Evolutionary conservation across 805 yeast species (phyloP), one percentile per base, ranked within the genome.

Genomic region (Kregervanrija fluxuum): DNA sequence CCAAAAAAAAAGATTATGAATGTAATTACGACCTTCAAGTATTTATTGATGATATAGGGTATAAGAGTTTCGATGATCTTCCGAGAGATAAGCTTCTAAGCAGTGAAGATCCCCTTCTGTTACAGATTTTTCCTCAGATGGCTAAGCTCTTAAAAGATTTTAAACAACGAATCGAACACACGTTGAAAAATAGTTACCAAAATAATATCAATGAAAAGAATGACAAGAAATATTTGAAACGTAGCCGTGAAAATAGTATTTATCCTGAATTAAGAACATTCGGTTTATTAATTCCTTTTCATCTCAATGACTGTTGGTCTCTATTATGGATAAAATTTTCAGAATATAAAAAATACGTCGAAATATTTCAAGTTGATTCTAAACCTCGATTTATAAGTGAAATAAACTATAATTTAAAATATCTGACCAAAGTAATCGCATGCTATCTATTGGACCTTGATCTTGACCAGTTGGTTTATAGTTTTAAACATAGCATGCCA

Each of bases 251-350:
- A 14, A 13, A 12, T n/a, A 37, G 28, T 4, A 17, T 41, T 15
- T 33, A 28, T 8, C 11, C 40, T 11, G 33, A 37, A 11, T 40
- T 52, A 14, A 42, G 62, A 39, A 44, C 45, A 17, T 43, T 43
- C 30, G 54, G 51, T 13, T 11, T 60, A 11, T 9, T 60, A 2
- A 40, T 59, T n/a, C 59, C 57, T 1, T 39, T 57, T 2, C 53
- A 53, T 33, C 36, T 51, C 15, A 42, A 48, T 5, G 36, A 49
- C n/a, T 34, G 41, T 14, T 60, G 63, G 63, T 46, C 61, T 2
- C 42, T 56, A 16, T 38, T 60, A 2, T 60, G 64, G 64, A 43
- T 59, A 10, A 51, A 55, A 35, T 53, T 59, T 30, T 43, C 42
- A n/a, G 44, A 45, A 35, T 33, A 46, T 36, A 37, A 13, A 12